phyloP scores from a whole-genome alignment of 2,329 filamentous ascomycete genomes.

The Magnaporthiopsis poae region DNA sequence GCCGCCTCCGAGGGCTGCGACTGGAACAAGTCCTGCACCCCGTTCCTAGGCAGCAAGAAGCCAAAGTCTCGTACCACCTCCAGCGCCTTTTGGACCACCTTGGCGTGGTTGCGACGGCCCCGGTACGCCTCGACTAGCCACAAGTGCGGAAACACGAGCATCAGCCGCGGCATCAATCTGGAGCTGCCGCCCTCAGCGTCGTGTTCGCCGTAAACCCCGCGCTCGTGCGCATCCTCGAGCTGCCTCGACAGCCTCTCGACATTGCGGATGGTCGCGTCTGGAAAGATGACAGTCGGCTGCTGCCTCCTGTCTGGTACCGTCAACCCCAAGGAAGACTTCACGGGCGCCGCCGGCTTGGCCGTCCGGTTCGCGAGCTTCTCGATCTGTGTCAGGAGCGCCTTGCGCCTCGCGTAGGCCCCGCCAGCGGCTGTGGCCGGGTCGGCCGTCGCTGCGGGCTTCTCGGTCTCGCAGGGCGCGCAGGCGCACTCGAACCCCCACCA shows the following conservation, averaged over 20 bases:
- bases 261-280: conserved; percentile 23
- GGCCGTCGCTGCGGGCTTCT: conserved; percentile 13
- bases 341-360: conserved; percentile 9
- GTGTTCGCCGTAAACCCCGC: conserved; percentile 17
- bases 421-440: conserved; percentile 10
- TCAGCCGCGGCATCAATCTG: conserved; percentile 20
- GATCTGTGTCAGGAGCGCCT: conserved; percentile 10
- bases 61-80: conserved; percentile 26
- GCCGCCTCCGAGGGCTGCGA: background rate
- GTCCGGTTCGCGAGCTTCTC: conserved; percentile 13
- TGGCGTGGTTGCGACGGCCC: conserved; percentile 22
- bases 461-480: conserved; percentile 26
- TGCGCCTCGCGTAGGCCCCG: conserved; percentile 8
- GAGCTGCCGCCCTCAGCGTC: background rate
- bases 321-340: conserved; percentile 1
- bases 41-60: conserved; percentile 17
- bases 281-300: conserved; percentile 15
- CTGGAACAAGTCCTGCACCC: background rate
- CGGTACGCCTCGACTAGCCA: conserved; percentile 26
- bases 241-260: conserved; percentile 22
- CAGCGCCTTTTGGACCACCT: conserved; percentile 21
- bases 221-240: conserved; percentile 25
- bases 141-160: conserved; percentile 26
- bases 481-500: conserved; percentile 31
- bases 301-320: conserved; percentile 3